Base-by-base conservation (phyloP, 495 filamentous ascomycete genomes). In the Aspergillus incahuasiensis region DNA sequence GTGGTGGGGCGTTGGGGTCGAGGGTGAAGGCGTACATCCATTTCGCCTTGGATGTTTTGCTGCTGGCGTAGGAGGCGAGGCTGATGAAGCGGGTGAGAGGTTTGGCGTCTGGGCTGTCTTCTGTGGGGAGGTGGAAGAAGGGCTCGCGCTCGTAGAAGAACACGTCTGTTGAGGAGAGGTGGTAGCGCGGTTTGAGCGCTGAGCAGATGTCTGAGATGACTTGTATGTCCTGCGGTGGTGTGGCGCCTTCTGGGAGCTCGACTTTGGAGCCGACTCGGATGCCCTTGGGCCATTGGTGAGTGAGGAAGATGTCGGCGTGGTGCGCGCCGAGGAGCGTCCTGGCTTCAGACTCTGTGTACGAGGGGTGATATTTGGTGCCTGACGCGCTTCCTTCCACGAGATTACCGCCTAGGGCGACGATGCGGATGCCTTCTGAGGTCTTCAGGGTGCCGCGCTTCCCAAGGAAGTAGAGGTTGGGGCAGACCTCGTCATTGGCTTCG, bases 131-230 rank as follows among this genome's bases (percentile, higher is more conserved):
- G 63, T 95, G 86, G 68, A 91, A 88, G 79, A 96, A 97, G 0
- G 94, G 92, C 66, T 96, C 94, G 18, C 94, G 84, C 72, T 97
- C 92, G 62, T 83, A 97, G 73, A 87, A 92, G 62, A 84, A 78
- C 8, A 74, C 65, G 7, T 81, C 76, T 0, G 90, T 87, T 12
- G 80, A 70, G 13, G 87, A 82, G 67, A 98, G 86, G 70, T 97
- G 92, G 64, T 98, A 98, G 19, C 88, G 81, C 11, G 94, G 94
- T 59, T 89, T 90, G 8, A 96, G 64, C 1, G 83, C 75, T 8
- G 79, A 74, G 67, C 85, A 90, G 19, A 98, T 77, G 46, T 94
- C 89, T 6, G 90, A 80, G 22, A 86, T 59, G 62, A 77, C 91
- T 74, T 73, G 78, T 49, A 64, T 76, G 64, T 72, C 70, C 66